These are phyloP conservation scores for Lachancea mirantina DNA, from an alignment of 805 yeast genomes.

Conservation along the genomic window DNA sequence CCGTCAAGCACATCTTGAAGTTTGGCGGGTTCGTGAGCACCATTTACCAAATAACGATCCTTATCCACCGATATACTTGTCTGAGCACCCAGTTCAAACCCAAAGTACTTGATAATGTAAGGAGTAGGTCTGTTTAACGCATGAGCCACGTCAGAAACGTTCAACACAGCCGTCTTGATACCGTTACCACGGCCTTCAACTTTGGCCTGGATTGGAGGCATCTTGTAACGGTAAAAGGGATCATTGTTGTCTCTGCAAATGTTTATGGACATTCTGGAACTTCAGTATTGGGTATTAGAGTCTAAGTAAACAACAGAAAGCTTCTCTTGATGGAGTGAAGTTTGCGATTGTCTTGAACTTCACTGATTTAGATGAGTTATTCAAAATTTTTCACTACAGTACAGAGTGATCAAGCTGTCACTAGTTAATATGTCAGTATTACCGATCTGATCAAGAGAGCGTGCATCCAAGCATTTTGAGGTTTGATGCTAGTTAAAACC, in stretches of 20 bases:
- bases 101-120: slow-evolving; percentile 89
- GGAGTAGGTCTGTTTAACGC: slow-evolving; percentile 90
- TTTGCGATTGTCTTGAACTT: neutral
- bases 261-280: slow-evolving; percentile 69
- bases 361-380: slow-evolving; percentile 1
- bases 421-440: too few species aligned
- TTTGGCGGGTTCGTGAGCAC: slow-evolving; percentile 84
- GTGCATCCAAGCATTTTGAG: too few species aligned
- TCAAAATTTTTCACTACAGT: too few species aligned
- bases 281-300: neutral
- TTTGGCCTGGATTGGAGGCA: slow-evolving; percentile 97
- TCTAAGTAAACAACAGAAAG: too few species aligned
- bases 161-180: slow-evolving; percentile 90
- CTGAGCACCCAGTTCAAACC: slow-evolving; percentile 95
- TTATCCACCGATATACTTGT: slow-evolving; percentile 71
- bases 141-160: slow-evolving; percentile 82
- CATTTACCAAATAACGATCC: slow-evolving; percentile 89
- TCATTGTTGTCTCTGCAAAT: slow-evolving; percentile 96
- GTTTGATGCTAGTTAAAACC: too few species aligned
- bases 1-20: slow-evolving; percentile 93
- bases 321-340: slow-evolving; percentile 1
- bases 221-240: slow-evolving; percentile 98
- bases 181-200: slow-evolving; percentile 99
- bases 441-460: too few species aligned
- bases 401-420: too few species aligned